Base-by-base conservation (phyloP, 371 early-diverging fungal species). In the Rhizopus microsporus region DNA sequence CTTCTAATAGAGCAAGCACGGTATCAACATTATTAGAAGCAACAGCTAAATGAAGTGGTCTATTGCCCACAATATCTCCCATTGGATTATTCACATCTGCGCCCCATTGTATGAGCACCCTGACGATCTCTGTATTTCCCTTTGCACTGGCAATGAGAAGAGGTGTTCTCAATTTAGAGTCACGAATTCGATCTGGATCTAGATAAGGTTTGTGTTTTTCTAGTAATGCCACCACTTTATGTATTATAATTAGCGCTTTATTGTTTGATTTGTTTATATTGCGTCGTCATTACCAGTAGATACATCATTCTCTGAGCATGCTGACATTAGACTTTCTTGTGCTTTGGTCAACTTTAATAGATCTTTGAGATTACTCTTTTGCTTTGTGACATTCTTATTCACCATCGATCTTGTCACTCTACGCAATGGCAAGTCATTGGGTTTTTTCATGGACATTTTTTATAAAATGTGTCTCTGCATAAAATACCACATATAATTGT, bases 31-130 rank as follows among this genome's bases (percentile, higher is more conserved):
- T 70, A 53, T 75, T 79, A 2, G 76, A 75, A 38, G 74, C 66
- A 1, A 79, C 76, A 3, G 76, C 79, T 12, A 79, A 52, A 59
- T 79, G 76, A 15, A 79, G 52, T 8, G 79, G 79, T 54, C 61
- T 71, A 40, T 79, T 79, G 0, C 79, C 79, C 9, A 79, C 65
- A 52, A 79, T 68, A 51, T 79, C 79, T 10, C 79, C 79, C 51
- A 67, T 54, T 7, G 74, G 69, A 59, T 76, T 76, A 60, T 75
- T 79, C 3, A 72, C 74, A 55, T 75, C 74, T 8, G 79, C 74
- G 7, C 79, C 79, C 40, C 49, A 72, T 8, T 59, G 46, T 29
- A 79, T 58, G 17, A 79, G 40, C 13, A 60, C 44, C 31, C 62
- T 53, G 7, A 74, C 74, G 5, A 79, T 57, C 7, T 62, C 76